Conservation (phyloP, 257 asterid genomes). For the Solanum appendiculatum region DNA sequence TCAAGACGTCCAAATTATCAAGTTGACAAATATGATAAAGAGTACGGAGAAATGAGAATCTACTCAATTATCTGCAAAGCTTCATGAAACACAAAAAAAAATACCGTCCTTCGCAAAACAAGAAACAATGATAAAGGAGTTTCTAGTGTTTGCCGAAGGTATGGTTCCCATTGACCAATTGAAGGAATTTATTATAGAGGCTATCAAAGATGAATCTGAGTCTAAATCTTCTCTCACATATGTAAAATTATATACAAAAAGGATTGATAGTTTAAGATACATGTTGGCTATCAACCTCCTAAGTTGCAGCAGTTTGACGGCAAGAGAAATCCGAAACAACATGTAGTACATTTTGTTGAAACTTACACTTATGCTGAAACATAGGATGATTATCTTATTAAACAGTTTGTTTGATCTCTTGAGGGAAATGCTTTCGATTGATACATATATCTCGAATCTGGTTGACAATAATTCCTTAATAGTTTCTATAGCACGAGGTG, state of each 20-base stretch:
- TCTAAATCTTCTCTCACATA: background rate
- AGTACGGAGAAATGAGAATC: background rate
- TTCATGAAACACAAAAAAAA: background rate
- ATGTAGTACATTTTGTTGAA: background rate
- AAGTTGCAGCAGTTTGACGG: background rate
- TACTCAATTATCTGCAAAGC: background rate
- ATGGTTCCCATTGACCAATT: background rate
- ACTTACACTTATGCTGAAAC: background rate
- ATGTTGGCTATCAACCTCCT: background rate
- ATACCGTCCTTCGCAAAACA: background rate
- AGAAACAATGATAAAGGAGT: background rate
- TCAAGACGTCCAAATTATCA: too few species aligned
- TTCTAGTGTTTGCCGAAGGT: background rate
- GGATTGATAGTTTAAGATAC: background rate
- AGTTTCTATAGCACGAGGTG: background rate
- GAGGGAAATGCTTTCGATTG: too few species aligned
- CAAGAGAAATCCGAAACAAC: background rate
- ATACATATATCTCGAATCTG: background rate
- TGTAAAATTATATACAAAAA: background rate
- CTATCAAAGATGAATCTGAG: background rate
- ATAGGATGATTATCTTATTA: background rate
- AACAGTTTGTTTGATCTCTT: background rate
- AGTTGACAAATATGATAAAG: background rate
- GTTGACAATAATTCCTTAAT: background rate
- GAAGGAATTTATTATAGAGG: background rate